Base-by-base conservation (phyloP, 441 rosid species). In the Viola pubescens region DNA sequence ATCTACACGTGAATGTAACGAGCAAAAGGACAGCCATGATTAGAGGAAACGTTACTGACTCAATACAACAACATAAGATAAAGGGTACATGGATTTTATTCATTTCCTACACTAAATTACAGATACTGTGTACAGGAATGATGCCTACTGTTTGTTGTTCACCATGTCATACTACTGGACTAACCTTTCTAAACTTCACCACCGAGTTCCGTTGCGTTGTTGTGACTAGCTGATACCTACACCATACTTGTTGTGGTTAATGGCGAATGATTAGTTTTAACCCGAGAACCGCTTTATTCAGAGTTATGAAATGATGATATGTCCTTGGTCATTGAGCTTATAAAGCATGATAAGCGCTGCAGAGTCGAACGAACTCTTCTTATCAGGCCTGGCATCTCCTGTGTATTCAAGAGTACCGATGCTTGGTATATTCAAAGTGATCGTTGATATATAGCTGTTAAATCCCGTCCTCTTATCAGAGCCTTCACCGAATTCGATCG, bases 281-380 rank as follows among this genome's bases (percentile, higher is more conserved):
- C 26, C 12, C 43, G 12, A 44, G 38, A 7, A 34, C 26, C 26
- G 42, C n/a, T 7, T 65, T 58, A 65, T 2, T 8, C 11, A 0
- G 60, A 37, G 45, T 6, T 3, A 41, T 41, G 43, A 26, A 8
- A 90, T 80, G 67, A 75, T 66, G 42, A 91, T 51, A 43, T 67
- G 73, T 45, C 91, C 86, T 49, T 52, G 75, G 9, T 72, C 68
- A 72, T 79, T 68, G 38, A 94, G 94, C 72, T 83, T 82, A 4
- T 77, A 51, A 51, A 94, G 85, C 73, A 88, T 49, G 16, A 59
- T 59, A 4, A 87, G 70, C 4, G 88, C 89, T 10, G 99, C 99
- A 12, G 94, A 82, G 75, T 91, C 99, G 0, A 39, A 81, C 0
- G 98, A 85, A 56, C 89, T 79, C 72, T 88, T 91, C 83, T 94